These are phyloP conservation scores for Lasiodiplodia theobromae DNA, from an alignment of 2,329 filamentous ascomycete genomes.

Conservation along the genomic window DNA sequence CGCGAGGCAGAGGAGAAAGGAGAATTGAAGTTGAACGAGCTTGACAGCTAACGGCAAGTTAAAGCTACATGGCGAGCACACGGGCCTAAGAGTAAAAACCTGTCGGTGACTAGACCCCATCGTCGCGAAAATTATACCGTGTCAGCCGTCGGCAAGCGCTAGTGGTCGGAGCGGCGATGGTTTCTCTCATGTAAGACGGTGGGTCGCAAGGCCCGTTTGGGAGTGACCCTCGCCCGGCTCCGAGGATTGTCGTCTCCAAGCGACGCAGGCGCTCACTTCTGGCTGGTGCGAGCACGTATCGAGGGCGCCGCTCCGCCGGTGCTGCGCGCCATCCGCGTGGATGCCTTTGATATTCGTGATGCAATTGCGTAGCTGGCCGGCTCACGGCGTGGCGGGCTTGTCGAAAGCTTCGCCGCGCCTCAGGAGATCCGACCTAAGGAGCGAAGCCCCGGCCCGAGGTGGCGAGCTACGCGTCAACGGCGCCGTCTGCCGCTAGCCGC, in stretches of 20 bases:
- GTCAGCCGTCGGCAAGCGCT: constrained; percentile 10
- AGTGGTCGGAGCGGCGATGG: constrained; percentile 13
- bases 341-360: constrained; percentile 3
- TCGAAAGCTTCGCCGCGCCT: constrained; percentile 18
- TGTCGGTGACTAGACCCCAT: constrained; percentile 14
- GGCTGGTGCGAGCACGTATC: constrained; percentile 10
- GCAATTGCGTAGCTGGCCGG: constrained; percentile 12
- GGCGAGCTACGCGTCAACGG: constrained; percentile 15
- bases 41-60: constrained; percentile 27
- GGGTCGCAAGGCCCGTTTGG: constrained; percentile 25
- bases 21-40: constrained; percentile 3
- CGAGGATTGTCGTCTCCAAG: constrained; percentile 15
- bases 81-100: constrained; percentile 24
- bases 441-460: constrained; percentile 27
- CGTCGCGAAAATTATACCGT: constrained; percentile 22
- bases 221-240: constrained; percentile 21
- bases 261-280: constrained; percentile 12
- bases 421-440: not conserved
- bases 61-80: constrained; percentile 26
- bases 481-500: not conserved
- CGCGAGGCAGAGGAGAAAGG: constrained; percentile 8
- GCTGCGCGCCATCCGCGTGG: constrained; percentile 2
- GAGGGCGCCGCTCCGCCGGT: not conserved
- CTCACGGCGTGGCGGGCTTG: constrained; percentile 13
- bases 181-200: constrained; percentile 30